Conservation (phyloP, 1,284 basidiomycete genomes). For the Vanrija sp. region DNA sequence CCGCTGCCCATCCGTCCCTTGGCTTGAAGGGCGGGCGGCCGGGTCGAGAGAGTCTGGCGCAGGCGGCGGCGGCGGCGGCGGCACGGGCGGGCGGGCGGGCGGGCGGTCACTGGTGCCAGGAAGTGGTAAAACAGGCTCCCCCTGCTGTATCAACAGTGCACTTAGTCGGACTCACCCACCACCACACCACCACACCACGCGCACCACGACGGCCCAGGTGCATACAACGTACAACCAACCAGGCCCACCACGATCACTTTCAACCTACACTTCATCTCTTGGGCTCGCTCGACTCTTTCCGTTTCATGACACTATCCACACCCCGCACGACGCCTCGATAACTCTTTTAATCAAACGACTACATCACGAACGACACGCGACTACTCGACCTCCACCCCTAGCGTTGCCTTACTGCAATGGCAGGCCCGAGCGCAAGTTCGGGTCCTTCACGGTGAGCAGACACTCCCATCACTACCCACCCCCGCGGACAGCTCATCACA, state of each 20-base stretch:
- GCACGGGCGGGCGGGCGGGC: too few species aligned
- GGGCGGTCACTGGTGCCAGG: too few species aligned
- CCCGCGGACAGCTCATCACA: background rate
- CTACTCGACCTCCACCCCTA: background rate
- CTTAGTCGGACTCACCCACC: background rate
- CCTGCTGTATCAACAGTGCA: too few species aligned
- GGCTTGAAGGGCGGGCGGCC: too few species aligned
- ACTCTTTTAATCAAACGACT: background rate
- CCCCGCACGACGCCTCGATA: too few species aligned
- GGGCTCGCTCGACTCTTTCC: background rate
- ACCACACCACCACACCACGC: background rate
- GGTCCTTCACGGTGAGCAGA: conserved; percentile 11
- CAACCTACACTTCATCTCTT: background rate
- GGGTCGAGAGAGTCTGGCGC: too few species aligned
- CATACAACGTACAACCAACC: background rate
- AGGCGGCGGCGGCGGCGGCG: too few species aligned
- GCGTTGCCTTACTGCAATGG: background rate
- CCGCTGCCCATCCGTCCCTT: too few species aligned
- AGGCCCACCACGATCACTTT: background rate
- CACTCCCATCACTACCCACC: background rate
- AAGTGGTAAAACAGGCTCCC: too few species aligned
- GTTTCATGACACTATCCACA: background rate
- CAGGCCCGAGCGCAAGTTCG: conserved; percentile 9
- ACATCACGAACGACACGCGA: too few species aligned
- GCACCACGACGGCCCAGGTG: background rate